Percentiles rank a stretch among this genome's conserved stretches.
These are phyloP conservation scores for Phytophthora melonis DNA, from an alignment of 352 stramenopile species.

Conservation along the genomic window DNA sequence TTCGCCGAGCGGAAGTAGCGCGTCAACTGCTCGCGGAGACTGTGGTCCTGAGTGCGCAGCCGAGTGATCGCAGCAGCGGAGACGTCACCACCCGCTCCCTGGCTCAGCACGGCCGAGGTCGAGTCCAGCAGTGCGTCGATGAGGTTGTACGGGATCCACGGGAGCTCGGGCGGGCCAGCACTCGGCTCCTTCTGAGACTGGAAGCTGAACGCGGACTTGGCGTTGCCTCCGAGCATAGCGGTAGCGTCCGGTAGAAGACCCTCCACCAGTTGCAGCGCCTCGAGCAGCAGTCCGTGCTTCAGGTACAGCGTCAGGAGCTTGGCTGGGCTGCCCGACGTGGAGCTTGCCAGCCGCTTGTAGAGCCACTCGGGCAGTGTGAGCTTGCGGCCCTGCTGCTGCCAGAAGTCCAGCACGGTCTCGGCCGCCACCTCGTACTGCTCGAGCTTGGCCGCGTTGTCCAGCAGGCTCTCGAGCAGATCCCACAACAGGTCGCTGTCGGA, in stretches of 20 bases:
- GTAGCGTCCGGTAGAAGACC: slow-evolving; percentile 45
- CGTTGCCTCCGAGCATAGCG: slow-evolving; percentile 10
- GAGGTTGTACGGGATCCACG: slow-evolving; percentile 78
- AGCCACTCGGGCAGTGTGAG: slow-evolving; percentile 72
- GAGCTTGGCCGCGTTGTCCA: slow-evolving; percentile 49
- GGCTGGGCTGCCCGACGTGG: slow-evolving; percentile 54
- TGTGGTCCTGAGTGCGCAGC: slow-evolving; percentile 44
- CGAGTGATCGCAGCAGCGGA: slow-evolving; percentile 27
- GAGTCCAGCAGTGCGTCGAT: slow-evolving; percentile 71
- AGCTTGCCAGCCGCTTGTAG: slow-evolving; percentile 46
- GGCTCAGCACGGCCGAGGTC: slow-evolving; percentile 46
- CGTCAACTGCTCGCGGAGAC: slow-evolving; percentile 49
- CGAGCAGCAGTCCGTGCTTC: slow-evolving; percentile 67
- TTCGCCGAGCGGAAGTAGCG: slow-evolving; percentile 65
- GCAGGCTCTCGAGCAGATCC: slow-evolving; percentile 63
- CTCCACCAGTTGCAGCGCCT: slow-evolving; percentile 67
- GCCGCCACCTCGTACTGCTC: slow-evolving; percentile 68
- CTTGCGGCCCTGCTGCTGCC: slow-evolving; percentile 60
- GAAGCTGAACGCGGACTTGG: slow-evolving; percentile 34
- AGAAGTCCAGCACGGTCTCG: slow-evolving; percentile 63
- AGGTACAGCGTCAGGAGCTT: slow-evolving; percentile 70
- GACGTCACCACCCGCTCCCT: slow-evolving; percentile 16
- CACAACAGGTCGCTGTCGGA: slow-evolving; percentile 57
- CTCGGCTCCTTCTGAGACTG: slow-evolving; percentile 42
- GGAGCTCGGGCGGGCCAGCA: slow-evolving; percentile 35